A percentile compares a stretch with the other conserved stretches of the same genome.
phyloP scores from a whole-genome alignment of 1,284 basidiomycete species.

The Puccinia triticina region DNA sequence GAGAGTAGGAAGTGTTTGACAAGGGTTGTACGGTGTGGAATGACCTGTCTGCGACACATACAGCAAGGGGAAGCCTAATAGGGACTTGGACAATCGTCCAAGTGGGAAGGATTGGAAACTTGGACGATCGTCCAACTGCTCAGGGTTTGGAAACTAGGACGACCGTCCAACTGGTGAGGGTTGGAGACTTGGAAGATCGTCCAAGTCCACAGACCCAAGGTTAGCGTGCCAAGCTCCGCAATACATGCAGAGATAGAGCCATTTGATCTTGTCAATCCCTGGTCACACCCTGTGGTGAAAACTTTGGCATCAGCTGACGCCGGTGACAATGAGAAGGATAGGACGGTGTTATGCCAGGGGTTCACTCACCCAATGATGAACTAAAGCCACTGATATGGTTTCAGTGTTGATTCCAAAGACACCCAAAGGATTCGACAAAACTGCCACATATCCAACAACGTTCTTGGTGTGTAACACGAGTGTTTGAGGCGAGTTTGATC shows the following conservation, averaged over 20 bases:
- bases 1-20: no score
- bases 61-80: not conserved
- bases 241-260: no score
- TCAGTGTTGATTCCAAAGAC: not conserved
- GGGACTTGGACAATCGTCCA: not conserved
- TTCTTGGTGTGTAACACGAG: not conserved
- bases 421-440: not conserved
- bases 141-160: no score
- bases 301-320: no score
- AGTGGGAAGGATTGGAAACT: not conserved
- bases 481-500: not conserved
- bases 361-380: slow-evolving; percentile 20
- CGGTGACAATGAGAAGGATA: not conserved
- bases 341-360: not conserved
- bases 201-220: not conserved
- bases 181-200: not conserved
- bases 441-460: slow-evolving; percentile 6
- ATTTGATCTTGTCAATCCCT: no score
- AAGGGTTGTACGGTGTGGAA: no score
- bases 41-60: not conserved
- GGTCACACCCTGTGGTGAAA: no score
- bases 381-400: not conserved
- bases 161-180: not conserved
- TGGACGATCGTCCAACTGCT: not conserved
- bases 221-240: no score